A percentile compares a stretch with the other conserved stretches of the same genome.
phyloP scores from a whole-genome alignment of 225 moss, liverwort and hornwort species.

The Neckera pumila region DNA sequence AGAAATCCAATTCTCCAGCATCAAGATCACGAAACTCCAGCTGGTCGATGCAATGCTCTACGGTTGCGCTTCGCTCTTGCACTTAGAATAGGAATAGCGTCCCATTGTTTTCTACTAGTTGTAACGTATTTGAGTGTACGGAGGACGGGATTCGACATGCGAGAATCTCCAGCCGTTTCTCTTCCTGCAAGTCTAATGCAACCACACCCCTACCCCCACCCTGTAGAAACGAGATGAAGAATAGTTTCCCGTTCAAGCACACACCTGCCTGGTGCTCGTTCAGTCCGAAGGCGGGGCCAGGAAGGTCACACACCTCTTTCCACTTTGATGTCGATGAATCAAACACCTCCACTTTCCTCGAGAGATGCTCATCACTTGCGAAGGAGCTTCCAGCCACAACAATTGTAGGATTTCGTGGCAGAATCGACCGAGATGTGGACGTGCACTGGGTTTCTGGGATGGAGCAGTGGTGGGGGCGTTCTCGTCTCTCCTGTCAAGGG shows the following conservation, averaged over 20 bases:
- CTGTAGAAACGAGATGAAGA: not conserved
- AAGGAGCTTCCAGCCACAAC: no score
- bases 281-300: no score
- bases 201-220: no score
- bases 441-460: not conserved
- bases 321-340: no score
- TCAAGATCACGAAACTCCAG: not conserved
- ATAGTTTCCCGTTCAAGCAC: no score
- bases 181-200: not conserved
- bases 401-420: not conserved
- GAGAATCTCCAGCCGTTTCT: not conserved
- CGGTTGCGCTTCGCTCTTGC: not conserved
- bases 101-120: no score
- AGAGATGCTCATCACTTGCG: not conserved
- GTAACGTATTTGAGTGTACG: no score
- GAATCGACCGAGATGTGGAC: not conserved
- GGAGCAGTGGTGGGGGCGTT: not conserved
- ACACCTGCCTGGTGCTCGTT: no score
- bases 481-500: not conserved
- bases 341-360: not conserved
- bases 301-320: no score
- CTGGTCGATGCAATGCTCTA: not conserved
- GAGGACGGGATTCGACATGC: no score
- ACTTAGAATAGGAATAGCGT: not conserved
- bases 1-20: not conserved